Percentiles rank a stretch among this genome's conserved stretches.
Evolutionary conservation across 129 eudicot species (phyloP).

Genomic region (Helianthus annuus): DNA sequence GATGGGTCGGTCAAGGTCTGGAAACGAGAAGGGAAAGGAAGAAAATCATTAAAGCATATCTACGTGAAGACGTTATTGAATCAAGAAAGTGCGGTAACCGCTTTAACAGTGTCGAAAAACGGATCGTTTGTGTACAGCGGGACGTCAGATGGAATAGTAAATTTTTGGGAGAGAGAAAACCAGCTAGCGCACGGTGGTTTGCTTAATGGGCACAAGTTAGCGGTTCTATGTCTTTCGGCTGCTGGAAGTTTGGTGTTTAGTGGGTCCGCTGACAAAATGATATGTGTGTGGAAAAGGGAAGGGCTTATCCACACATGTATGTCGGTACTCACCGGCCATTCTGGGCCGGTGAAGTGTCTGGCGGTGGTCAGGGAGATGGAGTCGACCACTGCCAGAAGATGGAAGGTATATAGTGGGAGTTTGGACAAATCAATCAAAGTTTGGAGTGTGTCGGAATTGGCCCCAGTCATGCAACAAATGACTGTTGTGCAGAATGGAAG

Average conservation of each 20-base stretch:
- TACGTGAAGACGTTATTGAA: constrained; percentile 54
- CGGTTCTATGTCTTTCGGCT: constrained; percentile 73
- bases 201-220: constrained; percentile 80
- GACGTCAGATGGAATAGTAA: constrained; percentile 84
- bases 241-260: constrained; percentile 73
- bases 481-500: constrained; percentile 24
- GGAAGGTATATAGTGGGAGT: constrained; percentile 93
- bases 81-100: constrained; percentile 85
- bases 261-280: constrained; percentile 90
- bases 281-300: constrained; percentile 91
- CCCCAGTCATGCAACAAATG: constrained; percentile 42
- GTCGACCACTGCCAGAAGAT: constrained; percentile 24
- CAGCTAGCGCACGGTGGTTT: constrained; percentile 69
- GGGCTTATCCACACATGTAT: constrained; percentile 61
- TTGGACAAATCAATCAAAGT: constrained; percentile 88
- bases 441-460: constrained; percentile 83
- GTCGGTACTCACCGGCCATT: constrained; percentile 69
- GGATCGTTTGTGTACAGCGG: constrained; percentile 71
- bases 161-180: constrained; percentile 72
- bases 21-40: constrained; percentile 71
- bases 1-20: constrained; percentile 93
- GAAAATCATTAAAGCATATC: constrained; percentile 39
- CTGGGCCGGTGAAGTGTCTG: constrained; percentile 81
- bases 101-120: constrained; percentile 46
- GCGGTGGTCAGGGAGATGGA: constrained; percentile 61